These are phyloP conservation scores for Colletotrichum falcatum DNA, from an alignment of 2,329 filamentous ascomycete species.

Conservation along the genomic window DNA sequence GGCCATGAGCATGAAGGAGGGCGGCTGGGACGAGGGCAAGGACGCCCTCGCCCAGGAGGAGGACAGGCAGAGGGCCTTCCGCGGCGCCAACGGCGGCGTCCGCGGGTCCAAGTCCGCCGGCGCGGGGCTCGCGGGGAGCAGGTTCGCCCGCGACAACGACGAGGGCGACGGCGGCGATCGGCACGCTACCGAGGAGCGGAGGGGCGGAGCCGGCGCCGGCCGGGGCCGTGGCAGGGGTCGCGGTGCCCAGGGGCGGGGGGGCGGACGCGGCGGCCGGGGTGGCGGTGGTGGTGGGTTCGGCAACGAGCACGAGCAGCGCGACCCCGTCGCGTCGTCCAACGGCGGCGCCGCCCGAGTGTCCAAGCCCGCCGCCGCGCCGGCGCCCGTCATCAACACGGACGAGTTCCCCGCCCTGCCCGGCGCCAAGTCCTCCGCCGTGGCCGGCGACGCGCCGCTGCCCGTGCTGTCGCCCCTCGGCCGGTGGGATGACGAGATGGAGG, in stretches of 20 bases:
- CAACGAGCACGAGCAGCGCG: conserved; percentile 49
- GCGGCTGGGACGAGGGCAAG: conserved; percentile 72
- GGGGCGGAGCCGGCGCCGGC: conserved; percentile 43
- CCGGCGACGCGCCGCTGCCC: conserved; percentile 43
- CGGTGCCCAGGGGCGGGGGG: conserved; percentile 44
- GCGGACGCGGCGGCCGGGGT: conserved; percentile 48
- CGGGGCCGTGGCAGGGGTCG: conserved; percentile 42
- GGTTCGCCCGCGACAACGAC: conserved; percentile 53
- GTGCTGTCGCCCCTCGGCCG: conserved; percentile 55
- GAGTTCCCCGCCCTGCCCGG: conserved; percentile 57
- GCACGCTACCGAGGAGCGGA: conserved; percentile 32
- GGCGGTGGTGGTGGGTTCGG: conserved; percentile 41
- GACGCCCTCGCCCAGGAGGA: conserved; percentile 57
- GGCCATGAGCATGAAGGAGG: conserved; percentile 66
- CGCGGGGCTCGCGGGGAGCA: conserved; percentile 55
- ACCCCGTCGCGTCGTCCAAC: conserved; percentile 43
- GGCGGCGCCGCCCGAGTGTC: conserved; percentile 3
- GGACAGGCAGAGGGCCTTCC: conserved; percentile 55
- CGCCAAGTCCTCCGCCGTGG: not conserved
- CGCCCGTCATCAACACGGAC: conserved; percentile 50
- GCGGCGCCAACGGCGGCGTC: conserved; percentile 56
- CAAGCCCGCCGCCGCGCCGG: conserved; percentile 43
- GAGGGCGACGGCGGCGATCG: conserved; percentile 38
- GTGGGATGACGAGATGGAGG: conserved; percentile 72
- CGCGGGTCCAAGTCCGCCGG: conserved; percentile 52